Evolutionary conservation across 2,329 filamentous ascomycete genomes (phyloP).

Genomic region (Colletotrichum nymphaeae): DNA sequence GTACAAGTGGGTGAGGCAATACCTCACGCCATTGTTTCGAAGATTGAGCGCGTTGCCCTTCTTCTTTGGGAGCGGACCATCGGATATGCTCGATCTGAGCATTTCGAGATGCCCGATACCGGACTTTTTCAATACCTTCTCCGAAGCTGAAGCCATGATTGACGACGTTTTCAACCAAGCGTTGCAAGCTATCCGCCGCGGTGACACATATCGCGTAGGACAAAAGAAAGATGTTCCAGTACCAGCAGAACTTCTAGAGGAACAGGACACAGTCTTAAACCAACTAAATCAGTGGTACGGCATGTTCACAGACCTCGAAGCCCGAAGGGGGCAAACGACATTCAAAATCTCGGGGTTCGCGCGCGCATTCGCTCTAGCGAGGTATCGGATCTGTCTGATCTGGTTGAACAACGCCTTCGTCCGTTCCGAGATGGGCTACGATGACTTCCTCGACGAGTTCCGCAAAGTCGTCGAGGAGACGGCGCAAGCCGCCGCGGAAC

Average conservation of each 20-base stretch:
- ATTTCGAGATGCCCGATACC: neutral
- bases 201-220: slow-evolving; percentile 42
- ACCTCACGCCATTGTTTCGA: slow-evolving; percentile 16
- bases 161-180: slow-evolving; percentile 43
- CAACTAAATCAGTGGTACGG: slow-evolving; percentile 1
- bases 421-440: slow-evolving; percentile 46
- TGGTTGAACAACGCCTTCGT: slow-evolving; percentile 8
- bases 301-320: slow-evolving; percentile 40
- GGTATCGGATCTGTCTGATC: neutral
- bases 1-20: neutral
- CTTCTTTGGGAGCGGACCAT: neutral
- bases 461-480: slow-evolving; percentile 49
- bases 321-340: neutral
- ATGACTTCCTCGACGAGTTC: slow-evolving; percentile 48
- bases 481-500: neutral
- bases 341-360: neutral
- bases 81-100: slow-evolving; percentile 30
- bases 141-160: slow-evolving; percentile 45
- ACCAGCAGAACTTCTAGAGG: slow-evolving; percentile 30
- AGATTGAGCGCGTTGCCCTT: slow-evolving; percentile 5
- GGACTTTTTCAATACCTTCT: slow-evolving; percentile 25
- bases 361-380: slow-evolving; percentile 1
- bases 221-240: slow-evolving; percentile 5
- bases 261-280: neutral
- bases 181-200: slow-evolving; percentile 44